A percentile compares a stretch with the other conserved stretches of the same genome.
phyloP scores from a whole-genome alignment of 1,284 basidiomycete genomes.

The Cutaneotrichosporon curvatum region DNA sequence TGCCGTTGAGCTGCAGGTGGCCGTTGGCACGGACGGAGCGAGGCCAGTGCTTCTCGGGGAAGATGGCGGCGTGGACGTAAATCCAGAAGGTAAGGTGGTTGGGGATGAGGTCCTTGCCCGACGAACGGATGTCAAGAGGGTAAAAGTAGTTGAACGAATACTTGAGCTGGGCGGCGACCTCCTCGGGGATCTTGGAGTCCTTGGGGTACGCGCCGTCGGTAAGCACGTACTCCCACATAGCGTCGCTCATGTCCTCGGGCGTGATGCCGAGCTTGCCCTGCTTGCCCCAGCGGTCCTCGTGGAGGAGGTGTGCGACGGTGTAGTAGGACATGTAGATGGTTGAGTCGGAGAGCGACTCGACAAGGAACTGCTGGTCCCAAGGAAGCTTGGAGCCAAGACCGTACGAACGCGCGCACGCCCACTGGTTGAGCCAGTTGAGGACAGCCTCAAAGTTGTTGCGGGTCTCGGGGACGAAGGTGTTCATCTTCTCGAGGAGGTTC shows the following conservation, averaged over 20 bases:
- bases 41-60: conserved; percentile 92
- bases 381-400: conserved; percentile 93
- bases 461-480: conserved; percentile 83
- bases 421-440: conserved; percentile 92
- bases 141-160: conserved; percentile 97
- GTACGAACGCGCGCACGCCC: conserved; percentile 97
- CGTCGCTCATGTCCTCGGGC: conserved; percentile 90
- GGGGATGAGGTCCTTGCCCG: conserved; percentile 96
- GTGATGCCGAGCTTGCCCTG: conserved; percentile 78
- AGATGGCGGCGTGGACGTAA: conserved; percentile 90
- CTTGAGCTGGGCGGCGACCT: conserved; percentile 76
- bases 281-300: conserved; percentile 71
- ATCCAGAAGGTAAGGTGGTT: conserved; percentile 94
- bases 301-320: conserved; percentile 82
- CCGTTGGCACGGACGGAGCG: conserved; percentile 89
- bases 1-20: conserved; percentile 94
- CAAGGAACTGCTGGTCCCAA: conserved; percentile 94
- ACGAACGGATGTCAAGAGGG: conserved; percentile 95
- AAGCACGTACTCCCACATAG: conserved; percentile 94
- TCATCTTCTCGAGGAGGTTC: conserved; percentile 76
- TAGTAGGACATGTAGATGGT: conserved; percentile 99
- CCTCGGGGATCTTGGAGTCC: conserved; percentile 55
- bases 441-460: conserved; percentile 86
- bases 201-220: conserved; percentile 68
- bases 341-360: conserved; percentile 94